A percentile compares a stretch with the other conserved stretches of the same genome.
These are phyloP conservation scores for Myriosclerotinia scirpicola DNA, from an alignment of 2,329 filamentous ascomycete genomes.

Conservation along the genomic window DNA sequence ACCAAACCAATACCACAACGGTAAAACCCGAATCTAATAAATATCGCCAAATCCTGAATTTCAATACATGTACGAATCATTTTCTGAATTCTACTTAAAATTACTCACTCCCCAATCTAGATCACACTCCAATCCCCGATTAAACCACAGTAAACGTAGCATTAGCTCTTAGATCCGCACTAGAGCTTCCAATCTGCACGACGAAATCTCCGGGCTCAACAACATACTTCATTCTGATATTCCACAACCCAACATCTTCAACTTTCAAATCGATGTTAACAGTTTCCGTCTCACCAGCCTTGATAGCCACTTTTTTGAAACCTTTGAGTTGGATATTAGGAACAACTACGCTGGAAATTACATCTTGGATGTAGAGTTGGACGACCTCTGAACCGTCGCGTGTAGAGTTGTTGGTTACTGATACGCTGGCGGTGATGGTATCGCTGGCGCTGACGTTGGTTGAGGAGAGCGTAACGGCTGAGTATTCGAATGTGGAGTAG, in stretches of 20 bases:
- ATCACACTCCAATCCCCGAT: not conserved
- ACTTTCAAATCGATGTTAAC: constrained; percentile 61
- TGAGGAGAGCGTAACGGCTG: constrained; percentile 48
- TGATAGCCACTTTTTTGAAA: constrained; percentile 66
- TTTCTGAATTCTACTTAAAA: not conserved
- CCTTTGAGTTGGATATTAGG: constrained; percentile 66
- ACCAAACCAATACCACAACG: not conserved
- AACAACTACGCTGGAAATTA: constrained; percentile 59
- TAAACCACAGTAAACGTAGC: constrained; percentile 54
- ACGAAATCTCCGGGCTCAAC: constrained; percentile 70
- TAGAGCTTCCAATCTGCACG: constrained; percentile 61
- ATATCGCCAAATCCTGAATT: not conserved
- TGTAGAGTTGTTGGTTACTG: constrained; percentile 60
- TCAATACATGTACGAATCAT: not conserved
- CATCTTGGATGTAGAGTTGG: constrained; percentile 55
- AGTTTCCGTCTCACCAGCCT: constrained; percentile 51
- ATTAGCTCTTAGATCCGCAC: constrained; percentile 55
- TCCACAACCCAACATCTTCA: constrained; percentile 71
- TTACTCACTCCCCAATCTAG: not conserved
- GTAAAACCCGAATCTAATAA: too few species aligned
- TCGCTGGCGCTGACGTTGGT: constrained; percentile 44
- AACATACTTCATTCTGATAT: constrained; percentile 68
- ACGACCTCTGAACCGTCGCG: constrained; percentile 54
- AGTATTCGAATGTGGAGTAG: constrained; percentile 61
- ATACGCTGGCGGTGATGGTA: constrained; percentile 52